phyloP scores from a whole-genome alignment of 257 asterid species.

The Solanum phureja region DNA sequence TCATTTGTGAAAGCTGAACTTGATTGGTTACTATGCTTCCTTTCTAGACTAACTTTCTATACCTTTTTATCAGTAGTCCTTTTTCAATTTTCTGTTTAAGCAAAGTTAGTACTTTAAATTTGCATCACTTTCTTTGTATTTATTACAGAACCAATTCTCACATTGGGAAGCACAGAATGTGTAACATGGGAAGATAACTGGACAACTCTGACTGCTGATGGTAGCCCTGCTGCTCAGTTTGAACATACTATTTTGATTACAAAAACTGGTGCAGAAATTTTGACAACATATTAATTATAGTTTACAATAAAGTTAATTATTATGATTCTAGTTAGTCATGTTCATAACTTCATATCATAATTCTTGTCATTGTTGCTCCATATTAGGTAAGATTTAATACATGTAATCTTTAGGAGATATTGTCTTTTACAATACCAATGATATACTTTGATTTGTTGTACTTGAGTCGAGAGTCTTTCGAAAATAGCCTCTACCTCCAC shows the following conservation, averaged over 20 bases:
- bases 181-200: slow-evolving; percentile 96
- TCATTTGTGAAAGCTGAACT: neutral
- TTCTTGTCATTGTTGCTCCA: neutral
- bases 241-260: slow-evolving; percentile 95
- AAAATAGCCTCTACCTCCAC: neutral
- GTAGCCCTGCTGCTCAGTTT: slow-evolving; percentile 94
- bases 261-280: slow-evolving; percentile 79
- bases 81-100: neutral
- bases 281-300: slow-evolving; percentile 37
- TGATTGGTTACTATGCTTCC: neutral
- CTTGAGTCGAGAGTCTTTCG: neutral
- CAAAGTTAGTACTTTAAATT: neutral
- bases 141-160: slow-evolving; percentile 83
- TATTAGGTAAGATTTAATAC: neutral
- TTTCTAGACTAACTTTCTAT: neutral
- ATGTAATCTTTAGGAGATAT: neutral
- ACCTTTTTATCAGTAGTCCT: neutral
- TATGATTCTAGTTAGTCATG: neutral
- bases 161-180: slow-evolving; percentile 77
- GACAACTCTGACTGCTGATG: slow-evolving; percentile 94
- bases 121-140: neutral
- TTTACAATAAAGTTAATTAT: neutral
- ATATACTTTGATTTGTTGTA: neutral
- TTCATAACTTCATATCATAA: neutral
- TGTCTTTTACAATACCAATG: neutral